Conservation (phyloP, 352 stramenopile genomes). For the Globisporangium paroecandrum region DNA sequence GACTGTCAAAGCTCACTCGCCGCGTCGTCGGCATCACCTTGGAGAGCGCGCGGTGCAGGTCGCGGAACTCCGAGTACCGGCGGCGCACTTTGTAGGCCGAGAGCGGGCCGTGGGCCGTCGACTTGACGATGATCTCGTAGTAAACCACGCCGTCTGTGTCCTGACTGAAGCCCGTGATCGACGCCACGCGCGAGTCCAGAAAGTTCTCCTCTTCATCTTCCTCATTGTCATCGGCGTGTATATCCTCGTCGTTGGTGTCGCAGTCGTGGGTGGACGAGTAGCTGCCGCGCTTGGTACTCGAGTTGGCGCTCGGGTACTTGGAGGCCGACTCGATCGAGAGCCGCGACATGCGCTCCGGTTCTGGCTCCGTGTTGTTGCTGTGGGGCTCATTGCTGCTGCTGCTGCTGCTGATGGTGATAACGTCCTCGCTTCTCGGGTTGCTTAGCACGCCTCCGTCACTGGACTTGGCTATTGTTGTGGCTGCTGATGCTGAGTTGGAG, state of each 20-base stretch:
- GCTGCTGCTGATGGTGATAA: background rate
- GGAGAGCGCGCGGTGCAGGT: conserved; percentile 48
- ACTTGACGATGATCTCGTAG: conserved; percentile 77
- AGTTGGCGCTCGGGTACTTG: conserved; percentile 14
- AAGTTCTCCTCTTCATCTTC: conserved; percentile 58
- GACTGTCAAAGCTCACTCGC: background rate
- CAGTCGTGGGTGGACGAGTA: conserved; percentile 13
- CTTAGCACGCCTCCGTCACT: background rate
- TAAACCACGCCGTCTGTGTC: conserved; percentile 74
- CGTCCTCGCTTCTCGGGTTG: conserved; percentile 1
- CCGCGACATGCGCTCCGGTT: conserved; percentile 12
- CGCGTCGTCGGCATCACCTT: conserved; percentile 49
- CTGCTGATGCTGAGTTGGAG: conserved; percentile 11
- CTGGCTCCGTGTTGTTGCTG: conserved; percentile 10
- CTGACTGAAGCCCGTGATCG: conserved; percentile 69
- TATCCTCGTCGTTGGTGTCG: conserved; percentile 8
- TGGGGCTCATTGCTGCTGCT: background rate
- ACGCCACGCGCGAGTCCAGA: conserved; percentile 59
- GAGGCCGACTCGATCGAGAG: conserved; percentile 13
- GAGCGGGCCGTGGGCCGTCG: conserved; percentile 53
- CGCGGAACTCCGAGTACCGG: conserved; percentile 71
- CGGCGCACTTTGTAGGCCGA: conserved; percentile 77
- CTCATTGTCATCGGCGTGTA: conserved; percentile 8
- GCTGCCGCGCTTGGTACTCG: conserved; percentile 24
- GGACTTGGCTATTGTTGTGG: background rate